Evolutionary conservation across 768 basidiomycete genomes (phyloP).

Genomic region (Udeniomyces megalosporus): DNA sequence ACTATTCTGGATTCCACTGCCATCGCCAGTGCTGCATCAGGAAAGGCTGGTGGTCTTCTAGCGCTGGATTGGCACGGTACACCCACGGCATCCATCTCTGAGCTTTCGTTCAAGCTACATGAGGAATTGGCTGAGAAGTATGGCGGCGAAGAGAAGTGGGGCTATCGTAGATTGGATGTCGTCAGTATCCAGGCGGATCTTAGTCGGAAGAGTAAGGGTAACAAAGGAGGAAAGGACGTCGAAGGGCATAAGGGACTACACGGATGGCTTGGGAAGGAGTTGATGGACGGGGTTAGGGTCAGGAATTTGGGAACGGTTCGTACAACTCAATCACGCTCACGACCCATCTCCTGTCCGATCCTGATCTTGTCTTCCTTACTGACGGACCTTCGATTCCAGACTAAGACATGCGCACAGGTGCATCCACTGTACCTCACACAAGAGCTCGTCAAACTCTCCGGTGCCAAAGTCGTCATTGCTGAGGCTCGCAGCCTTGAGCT

Average conservation of each 20-base stretch:
- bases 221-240: slow-evolving; percentile 22
- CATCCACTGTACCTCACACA: slow-evolving; percentile 27
- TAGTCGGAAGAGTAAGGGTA: slow-evolving; percentile 1
- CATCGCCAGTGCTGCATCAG: slow-evolving; percentile 39
- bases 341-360: too few relatives aligned
- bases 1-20: slow-evolving; percentile 19
- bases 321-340: too few relatives aligned
- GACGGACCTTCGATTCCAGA: too few relatives aligned
- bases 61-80: slow-evolving; percentile 22
- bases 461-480: slow-evolving; percentile 22
- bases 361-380: too few relatives aligned
- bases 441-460: slow-evolving; percentile 21
- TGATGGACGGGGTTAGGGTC: slow-evolving; percentile 20
- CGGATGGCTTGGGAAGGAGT: slow-evolving; percentile 23
- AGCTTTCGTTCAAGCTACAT: slow-evolving; percentile 13
- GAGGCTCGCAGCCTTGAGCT: slow-evolving; percentile 14
- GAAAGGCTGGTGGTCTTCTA: slow-evolving; percentile 67
- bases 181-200: slow-evolving; percentile 16
- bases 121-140: slow-evolving; percentile 4
- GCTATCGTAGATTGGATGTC: slow-evolving; percentile 44
- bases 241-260: slow-evolving; percentile 17
- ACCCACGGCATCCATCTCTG: neutral
- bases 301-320: slow-evolving; percentile 22
- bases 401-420: slow-evolving; percentile 27
- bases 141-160: slow-evolving; percentile 19